Evolutionary conservation across 768 basidiomycete genomes (phyloP).

Genomic region (Punctularia strigosozonata): DNA sequence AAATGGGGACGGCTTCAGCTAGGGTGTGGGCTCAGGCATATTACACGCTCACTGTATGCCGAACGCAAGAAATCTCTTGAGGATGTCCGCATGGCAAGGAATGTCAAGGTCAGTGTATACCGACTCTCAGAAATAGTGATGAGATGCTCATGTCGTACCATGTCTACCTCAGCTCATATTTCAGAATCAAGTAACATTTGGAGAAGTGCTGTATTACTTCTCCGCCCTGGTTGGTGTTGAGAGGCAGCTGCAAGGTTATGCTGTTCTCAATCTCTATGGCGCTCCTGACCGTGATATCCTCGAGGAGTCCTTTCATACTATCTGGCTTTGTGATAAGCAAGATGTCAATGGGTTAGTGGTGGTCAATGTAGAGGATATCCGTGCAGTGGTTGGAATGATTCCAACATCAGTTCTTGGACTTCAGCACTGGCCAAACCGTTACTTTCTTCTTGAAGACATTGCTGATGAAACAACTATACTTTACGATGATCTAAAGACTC

Average conservation of each 20-base stretch:
- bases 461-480: not conserved
- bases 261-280: conserved; percentile 6
- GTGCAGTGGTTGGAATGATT: not conserved
- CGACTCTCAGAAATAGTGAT: not conserved
- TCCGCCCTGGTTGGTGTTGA: not conserved
- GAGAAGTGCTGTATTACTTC: conserved; percentile 8
- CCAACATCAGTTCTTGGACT: not conserved
- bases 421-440: not conserved
- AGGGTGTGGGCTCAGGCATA: conserved; percentile 9
- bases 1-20: conserved; percentile 2
- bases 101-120: conserved; percentile 7
- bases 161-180: conserved; percentile 1
- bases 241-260: conserved; percentile 1
- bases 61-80: conserved; percentile 1
- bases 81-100: conserved; percentile 4
- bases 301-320: conserved; percentile 2
- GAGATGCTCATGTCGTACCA: not conserved
- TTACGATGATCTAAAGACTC: not conserved
- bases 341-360: conserved; percentile 4
- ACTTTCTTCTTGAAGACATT: not conserved
- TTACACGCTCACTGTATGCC: conserved; percentile 9
- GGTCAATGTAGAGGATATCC: not conserved
- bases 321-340: conserved; percentile 4
- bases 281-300: conserved; percentile 5
- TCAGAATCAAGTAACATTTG: conserved; percentile 1